A percentile compares a stretch with the other conserved stretches of the same genome.
These are phyloP conservation scores for Ogataea trehaloabstinens DNA, from an alignment of 805 yeast species.

Conservation along the genomic window DNA sequence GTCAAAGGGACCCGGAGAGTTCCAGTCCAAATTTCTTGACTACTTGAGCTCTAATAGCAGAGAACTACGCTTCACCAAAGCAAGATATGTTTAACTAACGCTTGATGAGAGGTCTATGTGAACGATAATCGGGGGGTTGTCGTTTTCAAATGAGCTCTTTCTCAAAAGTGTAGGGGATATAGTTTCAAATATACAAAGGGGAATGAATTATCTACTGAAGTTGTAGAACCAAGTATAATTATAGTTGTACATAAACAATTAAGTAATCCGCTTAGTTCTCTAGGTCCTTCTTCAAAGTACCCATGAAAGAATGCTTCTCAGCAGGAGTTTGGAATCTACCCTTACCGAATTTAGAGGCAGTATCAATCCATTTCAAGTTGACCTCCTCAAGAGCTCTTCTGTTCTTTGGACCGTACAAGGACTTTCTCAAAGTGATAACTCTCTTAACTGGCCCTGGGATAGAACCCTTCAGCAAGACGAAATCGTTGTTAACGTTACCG, in stretches of 20 bases:
- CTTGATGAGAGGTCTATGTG: not conserved
- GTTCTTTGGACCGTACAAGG: constrained; percentile 95
- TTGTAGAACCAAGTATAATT: too few species aligned
- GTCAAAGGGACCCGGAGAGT: constrained; percentile 54
- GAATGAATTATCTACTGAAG: too few species aligned
- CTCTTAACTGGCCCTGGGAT: constrained; percentile 99
- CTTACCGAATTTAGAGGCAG: constrained; percentile 99
- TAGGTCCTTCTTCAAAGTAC: constrained; percentile 98
- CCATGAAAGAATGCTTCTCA: constrained; percentile 99
- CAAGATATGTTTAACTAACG: not conserved
- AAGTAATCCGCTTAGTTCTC: constrained; percentile 21
- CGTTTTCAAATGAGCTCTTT: too few species aligned
- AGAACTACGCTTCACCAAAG: not conserved
- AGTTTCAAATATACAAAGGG: too few species aligned
- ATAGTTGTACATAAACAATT: too few species aligned
- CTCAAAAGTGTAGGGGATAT: too few species aligned
- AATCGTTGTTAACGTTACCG: constrained; percentile 98
- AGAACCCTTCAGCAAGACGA: constrained; percentile 96
- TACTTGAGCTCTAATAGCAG: constrained; percentile 20
- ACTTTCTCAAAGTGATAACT: constrained; percentile 97
- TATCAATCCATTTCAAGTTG: constrained; percentile 98
- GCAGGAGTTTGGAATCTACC: constrained; percentile 99
- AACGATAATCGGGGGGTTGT: too few species aligned
- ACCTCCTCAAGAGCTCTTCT: constrained; percentile 97
- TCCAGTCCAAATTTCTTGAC: constrained; percentile 48